Base-by-base conservation (phyloP, 2,329 filamentous ascomycete species). In the Exophiala aquamarina region DNA sequence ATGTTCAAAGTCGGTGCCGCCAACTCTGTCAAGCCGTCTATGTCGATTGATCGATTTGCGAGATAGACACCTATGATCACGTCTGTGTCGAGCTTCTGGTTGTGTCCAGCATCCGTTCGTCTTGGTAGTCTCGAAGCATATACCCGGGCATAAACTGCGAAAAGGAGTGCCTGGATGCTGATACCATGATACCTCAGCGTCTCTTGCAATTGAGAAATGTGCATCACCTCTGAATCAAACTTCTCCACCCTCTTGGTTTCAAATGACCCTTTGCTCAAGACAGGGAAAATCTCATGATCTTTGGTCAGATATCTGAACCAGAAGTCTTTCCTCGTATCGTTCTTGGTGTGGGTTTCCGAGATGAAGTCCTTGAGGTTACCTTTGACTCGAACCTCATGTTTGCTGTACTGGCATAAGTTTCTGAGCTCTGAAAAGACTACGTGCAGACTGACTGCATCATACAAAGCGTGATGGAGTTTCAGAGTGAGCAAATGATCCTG, bases 381-480 rank as follows among this genome's bases (percentile, higher is more conserved):
- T 13, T 59, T 59, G 37, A 60, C 48, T 17, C 52, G 37, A 17
- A 47, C 17, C 13, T 52, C 14, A 8, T 48, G 9, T 11, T 53
- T 38, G 6, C 28, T 17, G 33, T 57, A 60, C 31, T 58, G 68
- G 67, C 64, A 82, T 28, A 71, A 54, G 3, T 59, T 52, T 51
- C 74, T 65, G 10, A 85, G 67, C 32, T 77, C 67, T 11, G 75
- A 62, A 17, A 89, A 70, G 4, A 95, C 68, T 1, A 76, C 63
- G 1, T 83, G 79, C 3, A 96, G 71, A 58, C 87, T 93, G 50
- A 94, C 76, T 4, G 84, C 90, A 63, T 96, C 92, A 61, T 96
- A 97, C 0, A 96, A 73, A 0, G 87, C 87, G 63, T 97, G 91
- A 54, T 95, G 90, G 3, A 96, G 84, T 19, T 73, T 73, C 4